A percentile compares a stretch with the other conserved stretches of the same genome.
These are phyloP conservation scores for Ceratocystis destructans DNA, from an alignment of 2,329 filamentous ascomycete species.

Conservation along the genomic window DNA sequence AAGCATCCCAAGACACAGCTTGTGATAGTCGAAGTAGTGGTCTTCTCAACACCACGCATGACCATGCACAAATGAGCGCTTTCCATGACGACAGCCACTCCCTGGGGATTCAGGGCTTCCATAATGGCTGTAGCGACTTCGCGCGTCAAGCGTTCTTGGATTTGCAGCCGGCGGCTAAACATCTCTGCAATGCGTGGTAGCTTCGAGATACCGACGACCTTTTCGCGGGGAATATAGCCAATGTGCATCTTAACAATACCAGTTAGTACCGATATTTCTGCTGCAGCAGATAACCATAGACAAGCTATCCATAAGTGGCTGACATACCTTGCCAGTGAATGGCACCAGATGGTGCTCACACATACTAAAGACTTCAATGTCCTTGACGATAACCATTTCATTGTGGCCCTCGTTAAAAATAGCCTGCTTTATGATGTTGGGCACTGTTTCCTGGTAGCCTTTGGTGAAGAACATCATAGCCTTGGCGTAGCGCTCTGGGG, in stretches of 20 bases:
- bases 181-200: conserved; percentile 92
- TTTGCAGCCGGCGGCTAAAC: conserved; percentile 85
- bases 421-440: conserved; percentile 81
- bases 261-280: background rate
- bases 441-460: conserved; percentile 89
- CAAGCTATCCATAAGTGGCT: background rate
- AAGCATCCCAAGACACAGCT: conserved; percentile 97
- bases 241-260: conserved; percentile 69
- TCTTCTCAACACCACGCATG: conserved; percentile 96
- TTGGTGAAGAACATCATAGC: conserved; percentile 93
- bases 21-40: conserved; percentile 72
- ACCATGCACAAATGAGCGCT: conserved; percentile 96
- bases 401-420: conserved; percentile 96
- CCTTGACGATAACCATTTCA: conserved; percentile 94
- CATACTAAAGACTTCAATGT: conserved; percentile 86
- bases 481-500: conserved; percentile 80
- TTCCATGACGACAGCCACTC: conserved; percentile 95
- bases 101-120: conserved; percentile 83
- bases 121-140: conserved; percentile 90
- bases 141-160: conserved; percentile 91
- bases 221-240: conserved; percentile 83
- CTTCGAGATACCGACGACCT: conserved; percentile 91
- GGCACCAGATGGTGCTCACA: conserved; percentile 97
- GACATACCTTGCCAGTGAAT: conserved; percentile 74
- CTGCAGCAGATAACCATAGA: background rate